Conservation (phyloP, 2,329 filamentous ascomycete genomes). For the Phialemonium atrogriseum region DNA sequence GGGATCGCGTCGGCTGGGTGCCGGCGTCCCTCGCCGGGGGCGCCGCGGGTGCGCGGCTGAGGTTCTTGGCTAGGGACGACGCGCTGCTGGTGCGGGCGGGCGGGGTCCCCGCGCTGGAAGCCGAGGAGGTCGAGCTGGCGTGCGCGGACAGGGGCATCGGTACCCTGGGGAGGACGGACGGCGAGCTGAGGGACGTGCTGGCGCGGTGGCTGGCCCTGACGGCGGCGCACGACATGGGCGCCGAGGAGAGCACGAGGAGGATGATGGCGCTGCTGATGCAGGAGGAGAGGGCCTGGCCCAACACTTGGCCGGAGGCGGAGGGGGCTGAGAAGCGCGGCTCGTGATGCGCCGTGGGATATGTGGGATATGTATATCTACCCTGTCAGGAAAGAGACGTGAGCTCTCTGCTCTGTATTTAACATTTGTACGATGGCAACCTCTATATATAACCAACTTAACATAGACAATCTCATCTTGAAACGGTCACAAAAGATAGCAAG, state of each 20-base stretch:
- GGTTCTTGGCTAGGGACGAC: constrained; percentile 65
- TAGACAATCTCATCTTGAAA: no score
- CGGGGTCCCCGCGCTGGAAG: constrained; percentile 48
- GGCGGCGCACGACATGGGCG: constrained; percentile 24
- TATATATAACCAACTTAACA: no score
- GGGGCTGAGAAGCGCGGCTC: no score
- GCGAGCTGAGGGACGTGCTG: constrained; percentile 40
- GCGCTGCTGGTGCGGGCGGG: constrained; percentile 55
- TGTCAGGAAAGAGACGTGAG: no score
- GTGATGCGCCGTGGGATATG: no score
- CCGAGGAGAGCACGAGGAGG: constrained; percentile 27
- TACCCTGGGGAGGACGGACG: constrained; percentile 47
- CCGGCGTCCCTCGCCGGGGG: constrained; percentile 43
- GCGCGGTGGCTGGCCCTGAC: constrained; percentile 41
- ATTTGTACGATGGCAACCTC: no score
- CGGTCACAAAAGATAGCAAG: no score
- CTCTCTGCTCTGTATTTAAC: no score
- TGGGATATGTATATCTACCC: no score
- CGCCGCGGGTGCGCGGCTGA: constrained; percentile 44
- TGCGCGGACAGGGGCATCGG: constrained; percentile 62
- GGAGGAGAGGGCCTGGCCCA: constrained; percentile 1
- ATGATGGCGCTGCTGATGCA: constrained; percentile 15
- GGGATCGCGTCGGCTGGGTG: constrained; percentile 41
- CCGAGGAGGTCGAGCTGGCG: constrained; percentile 60
- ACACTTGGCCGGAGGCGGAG: no score